Evolutionary conservation across 2,329 filamentous ascomycete species (phyloP), one percentile per base, ranked within the genome.

Genomic region (Diaporthe sp.): DNA sequence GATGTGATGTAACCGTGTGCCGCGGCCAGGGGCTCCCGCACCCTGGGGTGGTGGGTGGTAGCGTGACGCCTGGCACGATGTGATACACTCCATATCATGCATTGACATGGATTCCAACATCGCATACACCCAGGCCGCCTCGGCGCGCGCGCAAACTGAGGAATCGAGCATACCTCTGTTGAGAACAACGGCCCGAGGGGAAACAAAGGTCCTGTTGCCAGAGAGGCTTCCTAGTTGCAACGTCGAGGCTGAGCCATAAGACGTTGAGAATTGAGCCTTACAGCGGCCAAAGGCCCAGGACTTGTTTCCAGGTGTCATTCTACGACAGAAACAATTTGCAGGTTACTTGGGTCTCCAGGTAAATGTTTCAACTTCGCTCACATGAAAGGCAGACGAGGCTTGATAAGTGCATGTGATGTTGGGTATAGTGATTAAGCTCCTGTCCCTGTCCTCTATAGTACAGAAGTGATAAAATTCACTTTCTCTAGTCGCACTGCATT

Each of bases 31-130:
- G 65, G 65, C 19, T 51, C 22, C 44, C 62, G 31, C 28, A 53
- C 44, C 22, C 44, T 12, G 44, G 46, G 19, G 62, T 49, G 19
- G 62, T 49, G 44, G 28, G 15, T 25, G 31, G 31, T 68, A 53
- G 65, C 53, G 46, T 68, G 65, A 68, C 65, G 65, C 65, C 65
- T 53, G 65, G 65, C 46, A 37, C 62, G 31, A 53, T 51, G 62
- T 68, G 65, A 68, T 28, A 53, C 65, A 53, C 31, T 37, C 34
- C 49, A 39, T 19, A 68, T 68, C 46, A 68, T 68, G 65, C 65
- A 68, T 53, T 37, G 31, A 28, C 65, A 51, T 53, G 65, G 65
- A 34, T 53, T 10, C n/a, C 22, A 53, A 25, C 8, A 39, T 68
- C 31, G 22, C 65, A 37, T 51, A 28, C 15, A 37, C 22, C 22